phyloP scores from a whole-genome alignment of 192 early-diverging fungal genomes.

The Entophlyctis luteolus region DNA sequence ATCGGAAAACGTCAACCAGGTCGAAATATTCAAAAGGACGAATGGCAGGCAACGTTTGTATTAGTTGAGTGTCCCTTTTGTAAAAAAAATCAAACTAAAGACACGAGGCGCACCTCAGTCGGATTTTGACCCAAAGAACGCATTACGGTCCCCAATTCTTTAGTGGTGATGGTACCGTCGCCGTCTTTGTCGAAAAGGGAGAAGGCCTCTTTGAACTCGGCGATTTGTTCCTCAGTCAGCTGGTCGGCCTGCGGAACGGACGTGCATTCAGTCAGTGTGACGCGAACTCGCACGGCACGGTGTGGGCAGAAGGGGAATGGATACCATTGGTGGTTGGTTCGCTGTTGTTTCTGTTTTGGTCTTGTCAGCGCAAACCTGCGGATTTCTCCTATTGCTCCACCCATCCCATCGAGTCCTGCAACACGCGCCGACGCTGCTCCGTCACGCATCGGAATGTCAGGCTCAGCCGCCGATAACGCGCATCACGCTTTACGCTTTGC shows the following conservation, averaged over 20 bases:
- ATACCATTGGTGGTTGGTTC: too few species aligned
- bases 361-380: too few species aligned
- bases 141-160: slow-evolving; percentile 95
- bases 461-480: slow-evolving; percentile 16
- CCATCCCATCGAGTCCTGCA: slow-evolving; percentile 13
- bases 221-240: slow-evolving; percentile 83
- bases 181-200: slow-evolving; percentile 91
- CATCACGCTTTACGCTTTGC: slow-evolving; percentile 2
- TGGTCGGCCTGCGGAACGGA: too few species aligned
- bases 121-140: slow-evolving; percentile 89
- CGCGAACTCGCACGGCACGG: too few species aligned
- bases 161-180: slow-evolving; percentile 91
- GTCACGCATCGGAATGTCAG: slow-evolving; percentile 28
- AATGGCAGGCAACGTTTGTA: slow-evolving; percentile 90
- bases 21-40: slow-evolving; percentile 87
- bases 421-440: slow-evolving; percentile 21
- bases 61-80: slow-evolving; percentile 90
- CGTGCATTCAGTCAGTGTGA: too few species aligned
- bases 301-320: too few species aligned
- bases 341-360: too few species aligned
- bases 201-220: slow-evolving; percentile 85
- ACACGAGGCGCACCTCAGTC: slow-evolving; percentile 85
- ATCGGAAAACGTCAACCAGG: slow-evolving; percentile 81
- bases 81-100: slow-evolving; percentile 92
- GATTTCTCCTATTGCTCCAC: too few species aligned